phyloP scores from a whole-genome alignment of 306 rosid genomes.

The Trichosanthes truncata region DNA sequence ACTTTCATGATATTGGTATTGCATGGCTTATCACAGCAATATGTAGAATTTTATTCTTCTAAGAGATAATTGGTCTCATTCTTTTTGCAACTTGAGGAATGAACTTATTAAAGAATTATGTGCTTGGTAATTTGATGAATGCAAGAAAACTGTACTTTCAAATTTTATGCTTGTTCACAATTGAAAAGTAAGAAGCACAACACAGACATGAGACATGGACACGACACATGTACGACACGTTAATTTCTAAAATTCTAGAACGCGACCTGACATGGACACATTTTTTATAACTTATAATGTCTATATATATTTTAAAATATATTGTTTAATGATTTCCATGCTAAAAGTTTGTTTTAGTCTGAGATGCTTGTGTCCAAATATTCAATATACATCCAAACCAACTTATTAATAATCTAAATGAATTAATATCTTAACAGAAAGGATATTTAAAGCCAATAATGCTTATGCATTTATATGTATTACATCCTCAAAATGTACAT shows the following conservation, averaged over 20 bases:
- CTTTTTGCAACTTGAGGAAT: background rate
- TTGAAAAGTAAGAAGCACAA: background rate
- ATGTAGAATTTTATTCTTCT: background rate
- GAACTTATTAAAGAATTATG: background rate
- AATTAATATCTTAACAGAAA: background rate
- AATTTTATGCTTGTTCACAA: background rate
- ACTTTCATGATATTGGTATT: constrained; percentile 95
- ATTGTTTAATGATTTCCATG: background rate
- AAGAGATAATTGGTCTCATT: background rate
- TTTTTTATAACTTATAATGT: background rate
- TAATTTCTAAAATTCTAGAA: background rate
- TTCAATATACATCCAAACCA: background rate
- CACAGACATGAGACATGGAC: background rate
- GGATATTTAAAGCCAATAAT: background rate
- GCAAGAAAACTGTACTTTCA: background rate
- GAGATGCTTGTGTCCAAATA: background rate
- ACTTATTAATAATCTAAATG: background rate
- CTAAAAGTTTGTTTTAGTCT: background rate
- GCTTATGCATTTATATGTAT: background rate
- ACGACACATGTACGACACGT: background rate
- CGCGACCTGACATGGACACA: background rate
- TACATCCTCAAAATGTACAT: background rate
- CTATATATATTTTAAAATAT: background rate
- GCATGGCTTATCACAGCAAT: background rate
- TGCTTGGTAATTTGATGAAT: background rate